phyloP scores from a whole-genome alignment of 345 rosid genomes.

The Corchorus capsularis region DNA sequence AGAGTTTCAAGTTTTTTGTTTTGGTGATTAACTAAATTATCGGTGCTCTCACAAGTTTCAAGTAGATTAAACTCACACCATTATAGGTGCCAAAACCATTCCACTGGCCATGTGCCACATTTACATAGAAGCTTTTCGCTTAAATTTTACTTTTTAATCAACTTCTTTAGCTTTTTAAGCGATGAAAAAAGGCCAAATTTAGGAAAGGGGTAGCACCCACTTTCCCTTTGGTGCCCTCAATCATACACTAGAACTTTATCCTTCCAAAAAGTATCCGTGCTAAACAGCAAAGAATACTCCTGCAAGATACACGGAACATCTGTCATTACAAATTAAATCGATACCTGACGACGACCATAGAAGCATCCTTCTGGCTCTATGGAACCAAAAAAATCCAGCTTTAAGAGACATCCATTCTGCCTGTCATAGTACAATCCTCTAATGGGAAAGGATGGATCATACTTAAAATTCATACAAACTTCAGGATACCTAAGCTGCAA shows the following conservation, averaged over 20 bases:
- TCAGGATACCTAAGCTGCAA: conserved; percentile 90
- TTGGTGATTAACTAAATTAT: not conserved
- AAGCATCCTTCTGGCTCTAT: conserved; percentile 97
- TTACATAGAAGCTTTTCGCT: not conserved
- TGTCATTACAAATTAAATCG: not conserved
- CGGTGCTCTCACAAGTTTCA: not conserved
- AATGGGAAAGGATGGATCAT: conserved; percentile 87
- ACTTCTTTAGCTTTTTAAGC: not conserved
- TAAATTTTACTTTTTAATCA: not conserved
- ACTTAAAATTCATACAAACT: conserved; percentile 59
- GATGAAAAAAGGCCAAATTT: not conserved
- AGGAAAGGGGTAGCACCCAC: not conserved
- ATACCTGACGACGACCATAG: conserved; percentile 89
- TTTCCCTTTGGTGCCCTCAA: not conserved
- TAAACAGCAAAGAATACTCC: not conserved
- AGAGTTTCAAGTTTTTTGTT: conserved; percentile 1
- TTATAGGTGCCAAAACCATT: not conserved
- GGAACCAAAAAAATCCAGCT: conserved; percentile 97
- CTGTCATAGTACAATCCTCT: conserved; percentile 89
- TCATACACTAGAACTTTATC: not conserved
- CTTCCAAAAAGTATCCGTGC: not conserved
- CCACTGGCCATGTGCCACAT: not conserved
- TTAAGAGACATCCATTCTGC: conserved; percentile 82
- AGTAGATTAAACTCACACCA: not conserved
- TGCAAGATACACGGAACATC: not conserved